Base-by-base conservation (phyloP, 2,329 filamentous ascomycete species). In the Ophiobolus disseminans region DNA sequence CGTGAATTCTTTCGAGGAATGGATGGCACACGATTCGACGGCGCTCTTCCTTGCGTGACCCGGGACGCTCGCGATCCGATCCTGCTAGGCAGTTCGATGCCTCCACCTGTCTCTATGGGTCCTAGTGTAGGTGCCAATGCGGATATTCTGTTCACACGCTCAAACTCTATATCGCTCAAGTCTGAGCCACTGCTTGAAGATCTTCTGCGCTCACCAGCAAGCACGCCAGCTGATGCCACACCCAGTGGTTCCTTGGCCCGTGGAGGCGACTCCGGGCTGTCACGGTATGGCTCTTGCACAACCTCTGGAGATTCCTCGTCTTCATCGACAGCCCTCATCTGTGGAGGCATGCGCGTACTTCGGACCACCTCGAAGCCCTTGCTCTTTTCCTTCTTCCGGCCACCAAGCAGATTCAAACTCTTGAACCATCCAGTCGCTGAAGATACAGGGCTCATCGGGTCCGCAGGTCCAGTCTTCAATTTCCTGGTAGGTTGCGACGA, bases 311-410 rank as follows among this genome's bases (percentile, higher is more conserved):
- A 60, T 22, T 70, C 82, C 41, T 89, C 88, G 48, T 87, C 85
- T 48, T 85, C 81, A 22, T 83, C 80, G 8, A 80, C 75, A 21
- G 81, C 82, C 78, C 91, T 88, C 48, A 87, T 86, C 5, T 89
- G 87, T 2, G 73, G 75, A 8, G 91, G 91, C 78, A 94, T 91
- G 45, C 92, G 84, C 6, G 91, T 85, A 69, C 92, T 97, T 64
- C 94, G 81, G 13, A 99, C 93, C 4, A 99, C 94, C 71, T 97
- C 94, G 60, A 99, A 99, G 0, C 94, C 94, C 73, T 97, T 97
- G 58, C 88, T 87, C 73, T 95, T 96, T 58, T 97, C 93, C 68
- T 96, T 97, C 5, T 86, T 91, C 75, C 95, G 96, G 13, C 88
- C 89, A 10, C 86, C 87, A 49, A 96, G 83, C 5, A 96, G 69